These are phyloP conservation scores for Musa balbisiana DNA, from an alignment of 202 grass and related monocot genomes.

Conservation along the genomic window DNA sequence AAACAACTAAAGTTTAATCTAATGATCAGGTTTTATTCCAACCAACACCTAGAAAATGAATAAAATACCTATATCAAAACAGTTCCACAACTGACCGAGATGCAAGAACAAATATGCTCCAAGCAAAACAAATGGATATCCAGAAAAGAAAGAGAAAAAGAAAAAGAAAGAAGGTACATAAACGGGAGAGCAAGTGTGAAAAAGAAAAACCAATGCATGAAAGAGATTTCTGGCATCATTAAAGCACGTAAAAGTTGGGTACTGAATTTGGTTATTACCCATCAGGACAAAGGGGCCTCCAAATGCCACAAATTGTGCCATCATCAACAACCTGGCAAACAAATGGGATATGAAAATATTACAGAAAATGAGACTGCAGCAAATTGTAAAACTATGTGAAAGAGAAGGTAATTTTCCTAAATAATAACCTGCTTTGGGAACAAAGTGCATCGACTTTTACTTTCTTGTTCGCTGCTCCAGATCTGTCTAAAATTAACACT, in stretches of 20 bases:
- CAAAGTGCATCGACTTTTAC: slow-evolving; percentile 69
- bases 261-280: slow-evolving; percentile 56
- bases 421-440: slow-evolving; percentile 75
- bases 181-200: too few relatives aligned
- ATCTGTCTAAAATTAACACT: slow-evolving; percentile 74
- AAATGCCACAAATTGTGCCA: slow-evolving; percentile 67
- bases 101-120: neutral
- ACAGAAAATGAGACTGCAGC: neutral
- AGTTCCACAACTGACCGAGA: neutral
- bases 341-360: slow-evolving; percentile 1
- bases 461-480: slow-evolving; percentile 92
- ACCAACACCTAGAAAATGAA: neutral
- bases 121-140: neutral
- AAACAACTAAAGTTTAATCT: neutral
- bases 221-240: too few relatives aligned
- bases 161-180: too few relatives aligned
- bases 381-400: neutral
- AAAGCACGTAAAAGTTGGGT: neutral
- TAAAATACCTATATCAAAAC: neutral
- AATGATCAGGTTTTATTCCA: neutral
- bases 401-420: too few relatives aligned
- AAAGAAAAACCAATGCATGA: too few relatives aligned
- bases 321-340: slow-evolving; percentile 62
- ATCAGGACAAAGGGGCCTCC: slow-evolving; percentile 68
- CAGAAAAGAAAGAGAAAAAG: too few relatives aligned